Evolutionary conservation across 2,329 filamentous ascomycete species (phyloP), one percentile per base, ranked within the genome.

Genomic region (Microdochium trichocladiopsis): DNA sequence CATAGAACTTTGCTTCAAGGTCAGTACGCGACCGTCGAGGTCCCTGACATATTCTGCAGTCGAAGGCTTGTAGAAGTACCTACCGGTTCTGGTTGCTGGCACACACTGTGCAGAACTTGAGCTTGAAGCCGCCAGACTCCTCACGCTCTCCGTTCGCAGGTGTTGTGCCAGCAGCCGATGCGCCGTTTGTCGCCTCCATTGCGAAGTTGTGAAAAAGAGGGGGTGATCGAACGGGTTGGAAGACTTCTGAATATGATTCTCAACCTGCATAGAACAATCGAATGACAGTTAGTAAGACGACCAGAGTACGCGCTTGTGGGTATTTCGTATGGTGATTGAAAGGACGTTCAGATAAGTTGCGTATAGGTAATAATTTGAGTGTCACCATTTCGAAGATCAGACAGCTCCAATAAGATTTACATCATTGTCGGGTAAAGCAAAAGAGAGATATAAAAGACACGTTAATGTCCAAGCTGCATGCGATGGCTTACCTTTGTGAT

Each of bases 41-140:
- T 12, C 21, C 11, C 12, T 8, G 16, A 14, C 31, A 33, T n/a
- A 25, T 10, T n/a, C 28, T n/a, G n/a, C n/a, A n/a, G 41, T 25
- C n/a, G n/a, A 37, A 10, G 18, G 11, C 31, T 25, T 43, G 49
- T 22, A 51, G 21, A 49, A 31, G 4, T 12, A 63, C 78, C 57
- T 77, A 95, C 83, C 94, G 85, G 66, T 99, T 99, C 70, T 99
- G 91, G 64, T 99, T 99, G 64, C 91, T 96, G 8, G 94, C 94
- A 72, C 94, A 99, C n/a, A 99, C 93, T 2, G 94, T 97, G 76
- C 92, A 96, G 72, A 97, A 96, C 66, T 89, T 95, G 56, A 99
- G 80, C 72, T 94, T 96, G 78, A 86, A 96, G 50, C 78, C 82
- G n/a, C 74, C 74, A 24, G 75, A 70, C 18, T 76, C 75, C 45